phyloP scores from a whole-genome alignment of 805 yeast species.

The Cyberlindnera amylophila region DNA sequence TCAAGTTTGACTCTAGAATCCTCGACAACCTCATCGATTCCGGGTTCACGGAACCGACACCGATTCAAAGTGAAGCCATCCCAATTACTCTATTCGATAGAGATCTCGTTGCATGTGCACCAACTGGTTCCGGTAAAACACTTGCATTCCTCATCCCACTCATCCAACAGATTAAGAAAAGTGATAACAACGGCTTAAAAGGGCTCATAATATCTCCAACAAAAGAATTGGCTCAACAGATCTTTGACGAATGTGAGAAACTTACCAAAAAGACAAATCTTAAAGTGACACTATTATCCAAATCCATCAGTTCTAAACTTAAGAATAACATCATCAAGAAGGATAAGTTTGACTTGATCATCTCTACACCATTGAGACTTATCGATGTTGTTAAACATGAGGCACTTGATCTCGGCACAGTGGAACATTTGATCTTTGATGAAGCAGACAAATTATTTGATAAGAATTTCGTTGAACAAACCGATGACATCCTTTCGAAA shows the following conservation, averaged over 20 bases:
- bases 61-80: constrained; percentile 88
- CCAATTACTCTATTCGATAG: constrained; percentile 68
- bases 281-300: constrained; percentile 62
- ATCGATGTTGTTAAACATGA: constrained; percentile 71
- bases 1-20: constrained; percentile 51
- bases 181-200: constrained; percentile 35
- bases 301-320: constrained; percentile 66
- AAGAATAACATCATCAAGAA: constrained; percentile 55
- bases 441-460: constrained; percentile 96
- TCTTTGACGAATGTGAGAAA: constrained; percentile 60
- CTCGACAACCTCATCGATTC: constrained; percentile 62
- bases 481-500: constrained; percentile 71
- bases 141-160: constrained; percentile 84
- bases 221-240: constrained; percentile 88
- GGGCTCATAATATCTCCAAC: constrained; percentile 91
- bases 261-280: constrained; percentile 45
- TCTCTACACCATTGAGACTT: constrained; percentile 85
- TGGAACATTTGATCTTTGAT: constrained; percentile 81
- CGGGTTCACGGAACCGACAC: constrained; percentile 82
- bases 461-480: constrained; percentile 80
- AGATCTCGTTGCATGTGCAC: constrained; percentile 91
- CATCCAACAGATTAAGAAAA: constrained; percentile 46
- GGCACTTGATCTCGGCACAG: constrained; percentile 54
- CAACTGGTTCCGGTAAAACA: constrained; percentile 98
- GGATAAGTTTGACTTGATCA: constrained; percentile 70